These are phyloP conservation scores for Miamiensis avidus DNA, from an alignment of 169 alveolate genomes.

Conservation along the genomic window DNA sequence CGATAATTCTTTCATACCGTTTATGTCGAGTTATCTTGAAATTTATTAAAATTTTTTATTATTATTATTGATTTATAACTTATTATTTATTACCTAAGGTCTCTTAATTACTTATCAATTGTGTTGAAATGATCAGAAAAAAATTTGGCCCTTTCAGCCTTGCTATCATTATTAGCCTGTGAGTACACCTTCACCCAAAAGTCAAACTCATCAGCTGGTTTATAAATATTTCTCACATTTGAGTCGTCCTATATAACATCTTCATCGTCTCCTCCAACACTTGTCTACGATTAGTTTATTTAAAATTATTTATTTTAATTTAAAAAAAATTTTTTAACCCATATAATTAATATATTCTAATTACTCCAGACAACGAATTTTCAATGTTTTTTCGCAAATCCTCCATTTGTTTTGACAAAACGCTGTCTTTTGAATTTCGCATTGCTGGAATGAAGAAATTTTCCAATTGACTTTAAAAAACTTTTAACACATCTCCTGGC, in stretches of 20 bases:
- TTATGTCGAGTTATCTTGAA: conserved; percentile 15
- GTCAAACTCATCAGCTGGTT: conserved; percentile 68
- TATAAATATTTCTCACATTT: conserved; percentile 46
- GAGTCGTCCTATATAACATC: too few relatives aligned
- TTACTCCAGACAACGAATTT: conserved; percentile 1
- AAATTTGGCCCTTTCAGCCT: neutral
- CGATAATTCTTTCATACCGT: conserved; percentile 32
- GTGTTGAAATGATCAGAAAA: neutral
- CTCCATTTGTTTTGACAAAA: neutral
- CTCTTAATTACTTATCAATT: conserved; percentile 21
- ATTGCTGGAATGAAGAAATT: neutral
- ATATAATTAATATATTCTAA: neutral
- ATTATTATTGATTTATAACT: conserved; percentile 23
- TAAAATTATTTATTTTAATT: neutral
- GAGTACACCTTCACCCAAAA: conserved; percentile 54
- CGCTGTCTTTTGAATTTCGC: neutral
- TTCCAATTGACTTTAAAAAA: neutral
- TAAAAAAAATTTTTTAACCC: neutral
- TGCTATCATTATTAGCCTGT: neutral
- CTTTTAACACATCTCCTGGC: neutral
- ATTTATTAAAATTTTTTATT: neutral
- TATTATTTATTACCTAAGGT: conserved; percentile 13
- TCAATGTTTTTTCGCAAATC: conserved; percentile 5
- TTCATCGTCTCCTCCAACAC: conserved; percentile 12
- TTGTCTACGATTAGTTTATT: neutral